These are phyloP conservation scores for Nicotiana knightiana DNA, from an alignment of 257 asterid genomes.

Conservation along the genomic window DNA sequence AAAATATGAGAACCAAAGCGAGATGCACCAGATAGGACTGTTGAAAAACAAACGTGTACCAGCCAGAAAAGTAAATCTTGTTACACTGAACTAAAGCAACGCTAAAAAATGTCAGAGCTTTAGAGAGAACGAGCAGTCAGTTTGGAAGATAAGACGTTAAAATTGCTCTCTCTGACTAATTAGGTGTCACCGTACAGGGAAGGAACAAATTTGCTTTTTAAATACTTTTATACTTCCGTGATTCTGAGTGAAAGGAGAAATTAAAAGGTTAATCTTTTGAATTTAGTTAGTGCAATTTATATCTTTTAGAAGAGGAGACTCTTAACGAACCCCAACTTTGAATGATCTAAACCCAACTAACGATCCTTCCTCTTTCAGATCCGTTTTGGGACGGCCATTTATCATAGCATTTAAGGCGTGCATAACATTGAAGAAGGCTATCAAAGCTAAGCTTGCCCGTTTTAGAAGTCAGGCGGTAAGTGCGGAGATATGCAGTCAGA, in stretches of 20 bases:
- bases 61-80: not conserved
- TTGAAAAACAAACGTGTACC: not conserved
- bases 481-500: not conserved
- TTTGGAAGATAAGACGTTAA: not conserved
- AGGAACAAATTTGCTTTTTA: not conserved
- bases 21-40: not conserved
- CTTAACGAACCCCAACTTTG: not conserved
- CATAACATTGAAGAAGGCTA: not conserved
- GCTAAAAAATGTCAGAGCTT: not conserved
- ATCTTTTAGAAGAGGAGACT: not conserved
- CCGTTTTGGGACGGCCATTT: not conserved
- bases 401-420: not conserved
- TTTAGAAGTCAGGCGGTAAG: not conserved
- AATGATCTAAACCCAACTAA: not conserved
- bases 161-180: not conserved
- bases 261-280: not conserved
- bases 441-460: not conserved
- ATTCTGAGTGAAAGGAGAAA: not conserved
- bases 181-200: not conserved
- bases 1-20: no score
- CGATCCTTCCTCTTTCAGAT: not conserved
- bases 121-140: not conserved
- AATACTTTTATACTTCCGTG: not conserved
- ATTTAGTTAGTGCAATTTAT: not conserved
- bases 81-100: not conserved